A percentile compares a stretch with the other conserved stretches of the same genome.
These are phyloP conservation scores for Lyophyllum semitale DNA, from an alignment of 768 basidiomycete species.

Conservation along the genomic window DNA sequence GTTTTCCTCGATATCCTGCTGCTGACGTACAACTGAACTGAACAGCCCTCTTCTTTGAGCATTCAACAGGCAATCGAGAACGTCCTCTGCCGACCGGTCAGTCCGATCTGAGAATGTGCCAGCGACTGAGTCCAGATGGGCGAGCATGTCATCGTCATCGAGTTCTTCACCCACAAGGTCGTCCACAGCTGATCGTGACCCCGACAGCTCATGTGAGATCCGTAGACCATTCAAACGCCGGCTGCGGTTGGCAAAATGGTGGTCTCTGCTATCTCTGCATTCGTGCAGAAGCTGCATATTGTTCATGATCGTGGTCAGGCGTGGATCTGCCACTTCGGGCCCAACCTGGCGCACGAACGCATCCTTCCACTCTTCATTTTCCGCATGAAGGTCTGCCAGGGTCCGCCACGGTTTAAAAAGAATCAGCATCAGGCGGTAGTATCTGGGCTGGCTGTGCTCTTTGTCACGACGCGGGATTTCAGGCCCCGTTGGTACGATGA, in stretches of 20 bases:
- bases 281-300: not conserved
- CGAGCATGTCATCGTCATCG: not conserved
- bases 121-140: not conserved
- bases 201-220: not conserved
- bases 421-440: constrained; percentile 38
- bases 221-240: not conserved
- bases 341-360: constrained; percentile 31
- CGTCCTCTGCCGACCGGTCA: not conserved
- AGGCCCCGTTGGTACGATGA: not conserved
- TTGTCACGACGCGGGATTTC: constrained; percentile 31
- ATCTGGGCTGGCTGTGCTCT: constrained; percentile 13
- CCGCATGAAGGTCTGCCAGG: constrained; percentile 22
- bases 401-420: constrained; percentile 44
- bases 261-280: not conserved
- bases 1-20: no score
- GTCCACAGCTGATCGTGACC: not conserved
- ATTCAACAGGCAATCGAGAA: not conserved
- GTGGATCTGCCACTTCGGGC: not conserved
- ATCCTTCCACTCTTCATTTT: constrained; percentile 25
- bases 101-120: not conserved
- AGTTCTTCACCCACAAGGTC: not conserved
- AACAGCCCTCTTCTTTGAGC: not conserved
- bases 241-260: not conserved
- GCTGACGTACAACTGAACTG: no score
- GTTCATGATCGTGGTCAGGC: not conserved